Base-by-base conservation (phyloP, 805 yeast genomes). In the Candida dajiaensis region DNA sequence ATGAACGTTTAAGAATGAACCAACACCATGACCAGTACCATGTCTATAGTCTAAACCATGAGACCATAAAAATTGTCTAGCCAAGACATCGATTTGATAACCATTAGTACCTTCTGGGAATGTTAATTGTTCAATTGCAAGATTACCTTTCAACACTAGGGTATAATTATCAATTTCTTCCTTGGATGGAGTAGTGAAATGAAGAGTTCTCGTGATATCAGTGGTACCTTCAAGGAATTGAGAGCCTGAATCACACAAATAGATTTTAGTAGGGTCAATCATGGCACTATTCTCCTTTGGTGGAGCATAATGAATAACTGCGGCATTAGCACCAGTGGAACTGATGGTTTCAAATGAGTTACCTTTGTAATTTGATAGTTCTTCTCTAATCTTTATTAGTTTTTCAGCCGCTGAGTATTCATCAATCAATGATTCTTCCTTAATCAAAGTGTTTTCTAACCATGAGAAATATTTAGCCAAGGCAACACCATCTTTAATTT, bases 11-110 rank as follows among this genome's bases (percentile, higher is more conserved):
- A 95, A 78, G 62, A 76, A 92, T 19, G 90, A 76, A 2, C 97
- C 98, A n/a, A 94, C 85, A 5, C 99, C 99, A 65, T 94, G 99
- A 2, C 98, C 97, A 0, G 98, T 89, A 10, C 99, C 98, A 65
- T 94, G 99, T 52, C 83, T 78, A 63, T 86, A 94, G 62, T 87
- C 94, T 42, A 88, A 70, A 0, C 98, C 98, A 44, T 80, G 73
- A 36, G 78, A 71, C 89, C 95, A 86, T 49, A 94, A 68, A 44
- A 78, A 83, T 64, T 84, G 89, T 52, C 99, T 75, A 0, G 97
- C 96, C 44, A 89, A 71, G 0, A 80, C 70, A 61, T 94, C 99
- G 29, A 94, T 77, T 58, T 79, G 76, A 46, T 77, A 75, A 0
- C 97, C 96, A 10, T 85, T 77, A 1, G 87, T 77, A 6, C 84